Conservation (phyloP, 139 green algal species). For the Asterochloris sp. region DNA sequence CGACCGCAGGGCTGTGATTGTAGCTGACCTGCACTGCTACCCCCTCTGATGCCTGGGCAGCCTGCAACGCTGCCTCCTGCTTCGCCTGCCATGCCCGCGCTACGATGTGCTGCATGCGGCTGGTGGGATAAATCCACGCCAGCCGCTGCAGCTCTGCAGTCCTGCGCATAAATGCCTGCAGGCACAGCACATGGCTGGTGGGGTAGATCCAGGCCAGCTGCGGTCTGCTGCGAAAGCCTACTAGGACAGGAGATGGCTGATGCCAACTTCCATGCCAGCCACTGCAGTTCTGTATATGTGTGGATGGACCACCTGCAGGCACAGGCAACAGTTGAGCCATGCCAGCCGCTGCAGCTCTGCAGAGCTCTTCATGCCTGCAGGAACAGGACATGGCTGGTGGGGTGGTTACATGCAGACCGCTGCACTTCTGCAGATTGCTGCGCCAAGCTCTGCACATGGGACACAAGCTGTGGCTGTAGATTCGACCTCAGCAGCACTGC, state of each 20-base stretch:
- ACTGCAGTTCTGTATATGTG: not conserved
- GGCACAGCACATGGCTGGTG: not conserved
- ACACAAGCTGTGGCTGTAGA: too few species aligned
- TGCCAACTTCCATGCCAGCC: not conserved
- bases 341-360: slow-evolving; percentile 12
- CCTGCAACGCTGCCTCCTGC: slow-evolving; percentile 10
- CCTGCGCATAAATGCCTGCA: not conserved
- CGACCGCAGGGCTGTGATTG: too few species aligned
- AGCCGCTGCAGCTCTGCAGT: slow-evolving; percentile 10
- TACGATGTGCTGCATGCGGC: not conserved
- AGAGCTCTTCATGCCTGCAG: not conserved
- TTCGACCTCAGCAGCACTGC: too few species aligned
- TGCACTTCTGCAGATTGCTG: not conserved
- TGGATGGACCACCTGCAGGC: not conserved
- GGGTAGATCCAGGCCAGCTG: not conserved
- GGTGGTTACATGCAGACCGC: not conserved
- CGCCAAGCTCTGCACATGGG: too few species aligned
- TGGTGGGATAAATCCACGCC: slow-evolving; percentile 4
- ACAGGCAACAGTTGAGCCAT: not conserved
- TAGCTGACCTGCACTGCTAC: too few species aligned
- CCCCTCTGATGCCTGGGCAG: not conserved
- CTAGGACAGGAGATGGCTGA: not conserved
- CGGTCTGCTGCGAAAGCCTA: not conserved
- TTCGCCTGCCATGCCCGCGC: slow-evolving; percentile 10
- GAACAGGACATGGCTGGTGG: not conserved